These are phyloP conservation scores for Penicillium crustosum DNA, from an alignment of 2,329 filamentous ascomycete species.

Conservation along the genomic window DNA sequence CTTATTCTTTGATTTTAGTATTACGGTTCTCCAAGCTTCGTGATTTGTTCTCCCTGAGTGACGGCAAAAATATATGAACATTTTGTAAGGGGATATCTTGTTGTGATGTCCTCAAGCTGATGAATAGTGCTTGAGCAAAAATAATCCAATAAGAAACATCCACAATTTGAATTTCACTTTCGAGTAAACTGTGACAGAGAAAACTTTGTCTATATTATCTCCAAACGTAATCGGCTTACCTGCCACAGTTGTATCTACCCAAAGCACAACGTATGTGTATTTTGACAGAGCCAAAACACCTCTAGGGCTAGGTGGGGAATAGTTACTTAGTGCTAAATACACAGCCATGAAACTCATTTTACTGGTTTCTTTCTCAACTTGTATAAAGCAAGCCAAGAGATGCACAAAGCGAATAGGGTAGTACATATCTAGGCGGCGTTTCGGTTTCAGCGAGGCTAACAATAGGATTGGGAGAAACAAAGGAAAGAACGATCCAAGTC, in stretches of 20 bases:
- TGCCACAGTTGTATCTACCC: not conserved
- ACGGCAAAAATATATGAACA: not conserved
- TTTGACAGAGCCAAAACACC: not conserved
- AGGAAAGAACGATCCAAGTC: not conserved
- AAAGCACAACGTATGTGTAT: not conserved
- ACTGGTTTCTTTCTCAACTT: not conserved
- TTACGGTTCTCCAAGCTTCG: not conserved
- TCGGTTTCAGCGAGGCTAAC: not conserved
- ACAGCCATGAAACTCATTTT: not conserved
- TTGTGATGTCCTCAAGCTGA: not conserved
- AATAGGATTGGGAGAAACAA: not conserved
- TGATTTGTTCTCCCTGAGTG: too few species aligned
- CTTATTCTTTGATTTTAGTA: not conserved
- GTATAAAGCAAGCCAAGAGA: too few species aligned
- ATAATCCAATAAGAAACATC: not conserved
- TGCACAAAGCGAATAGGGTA: not conserved
- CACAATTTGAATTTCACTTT: not conserved
- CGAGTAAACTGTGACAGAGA: not conserved
- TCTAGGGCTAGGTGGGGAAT: not conserved
- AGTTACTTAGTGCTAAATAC: not conserved
- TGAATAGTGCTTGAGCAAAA: not conserved
- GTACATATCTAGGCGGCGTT: not conserved
- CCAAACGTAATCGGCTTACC: rapidly evolving
- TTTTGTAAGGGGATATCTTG: not conserved
- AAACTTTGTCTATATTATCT: too few species aligned